A percentile compares a stretch with the other conserved stretches of the same genome.
phyloP scores from a whole-genome alignment of 306 rosid genomes.

The Lablab purpureus region DNA sequence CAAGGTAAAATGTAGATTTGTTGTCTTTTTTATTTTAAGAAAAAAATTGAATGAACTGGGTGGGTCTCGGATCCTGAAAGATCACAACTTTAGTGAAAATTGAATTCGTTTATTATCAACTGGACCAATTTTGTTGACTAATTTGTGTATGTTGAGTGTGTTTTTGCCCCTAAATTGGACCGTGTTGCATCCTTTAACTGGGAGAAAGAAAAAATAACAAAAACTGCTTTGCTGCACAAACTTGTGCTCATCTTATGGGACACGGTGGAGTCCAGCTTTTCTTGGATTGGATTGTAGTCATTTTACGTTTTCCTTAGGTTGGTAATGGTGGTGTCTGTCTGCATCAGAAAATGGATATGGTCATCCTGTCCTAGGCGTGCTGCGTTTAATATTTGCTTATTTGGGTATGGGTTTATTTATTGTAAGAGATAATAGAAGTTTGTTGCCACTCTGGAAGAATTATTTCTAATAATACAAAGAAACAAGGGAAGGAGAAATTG shows the following conservation, averaged over 20 bases:
- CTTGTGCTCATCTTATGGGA: neutral
- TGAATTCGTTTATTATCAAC: no score
- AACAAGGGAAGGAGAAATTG: constrained; percentile 5
- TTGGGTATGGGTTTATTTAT: neutral
- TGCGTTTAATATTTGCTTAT: constrained; percentile 4
- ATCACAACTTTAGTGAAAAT: no score
- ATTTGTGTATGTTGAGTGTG: neutral
- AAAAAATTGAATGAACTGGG: no score
- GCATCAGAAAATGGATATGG: constrained; percentile 12
- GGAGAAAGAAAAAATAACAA: neutral
- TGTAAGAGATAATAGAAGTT: constrained; percentile 3
- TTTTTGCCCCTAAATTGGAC: neutral
- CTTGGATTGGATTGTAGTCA: constrained; percentile 7
- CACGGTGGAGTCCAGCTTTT: neutral
- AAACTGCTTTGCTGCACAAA: neutral
- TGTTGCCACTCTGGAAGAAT: neutral
- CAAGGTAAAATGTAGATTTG: neutral
- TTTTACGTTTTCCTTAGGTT: neutral
- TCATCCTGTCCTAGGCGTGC: neutral
- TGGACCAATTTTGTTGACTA: no score
- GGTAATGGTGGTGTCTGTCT: constrained; percentile 9
- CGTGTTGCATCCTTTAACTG: neutral
- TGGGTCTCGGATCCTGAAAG: no score
- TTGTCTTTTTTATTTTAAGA: no score
- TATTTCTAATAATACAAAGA: constrained; percentile 18